Percentiles rank a stretch among this genome's conserved stretches.
phyloP scores from a whole-genome alignment of 257 asterid genomes.

The Dorcoceras hygrometricum region DNA sequence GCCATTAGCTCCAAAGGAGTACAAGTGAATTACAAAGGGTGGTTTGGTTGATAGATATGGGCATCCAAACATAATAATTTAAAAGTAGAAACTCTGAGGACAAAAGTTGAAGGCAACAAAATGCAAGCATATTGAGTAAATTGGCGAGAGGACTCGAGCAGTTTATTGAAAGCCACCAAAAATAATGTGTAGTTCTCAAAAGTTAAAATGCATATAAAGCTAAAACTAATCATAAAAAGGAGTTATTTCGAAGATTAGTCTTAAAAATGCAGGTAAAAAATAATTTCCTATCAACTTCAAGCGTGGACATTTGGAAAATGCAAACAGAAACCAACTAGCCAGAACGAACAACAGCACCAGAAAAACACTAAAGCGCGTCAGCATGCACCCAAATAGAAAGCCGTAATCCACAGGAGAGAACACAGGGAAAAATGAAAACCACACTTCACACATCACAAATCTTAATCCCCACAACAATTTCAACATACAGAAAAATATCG shows the following conservation, averaged over 20 bases:
- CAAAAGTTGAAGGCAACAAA: background rate
- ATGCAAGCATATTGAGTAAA: background rate
- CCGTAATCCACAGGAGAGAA: constrained; percentile 24
- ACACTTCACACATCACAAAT: background rate
- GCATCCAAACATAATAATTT: background rate
- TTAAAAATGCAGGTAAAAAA: background rate
- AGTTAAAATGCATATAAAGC: background rate
- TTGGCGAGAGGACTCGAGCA: background rate
- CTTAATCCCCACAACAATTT: constrained; percentile 1
- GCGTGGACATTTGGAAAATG: background rate
- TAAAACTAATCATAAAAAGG: too few relatives aligned
- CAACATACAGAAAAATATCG: constrained; percentile 7
- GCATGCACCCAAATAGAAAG: background rate
- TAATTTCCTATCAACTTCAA: background rate
- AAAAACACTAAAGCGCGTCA: too few relatives aligned
- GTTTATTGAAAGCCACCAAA: background rate
- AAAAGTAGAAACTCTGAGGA: background rate
- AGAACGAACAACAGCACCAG: background rate
- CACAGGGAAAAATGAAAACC: background rate
- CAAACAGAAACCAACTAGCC: background rate
- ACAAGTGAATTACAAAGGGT: background rate
- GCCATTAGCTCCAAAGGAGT: background rate
- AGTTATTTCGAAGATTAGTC: background rate
- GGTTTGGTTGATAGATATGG: background rate
- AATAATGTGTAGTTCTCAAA: background rate